Base-by-base conservation (phyloP, 2,329 filamentous ascomycete species). In the Dendryphion nanum region DNA sequence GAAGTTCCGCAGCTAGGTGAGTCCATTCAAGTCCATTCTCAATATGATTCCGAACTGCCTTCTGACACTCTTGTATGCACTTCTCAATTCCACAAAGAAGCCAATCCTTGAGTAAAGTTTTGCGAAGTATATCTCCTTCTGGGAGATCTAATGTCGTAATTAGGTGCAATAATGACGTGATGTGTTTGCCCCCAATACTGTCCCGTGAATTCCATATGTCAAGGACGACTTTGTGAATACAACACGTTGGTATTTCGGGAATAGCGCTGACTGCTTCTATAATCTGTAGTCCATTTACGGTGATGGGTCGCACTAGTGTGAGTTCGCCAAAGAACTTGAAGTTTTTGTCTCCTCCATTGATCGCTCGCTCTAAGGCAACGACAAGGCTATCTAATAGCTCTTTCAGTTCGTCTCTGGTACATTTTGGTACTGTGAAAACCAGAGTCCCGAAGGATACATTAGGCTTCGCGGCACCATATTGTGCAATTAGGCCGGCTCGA, bases 21-120 rank as follows among this genome's bases (percentile, higher is more conserved):
- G 30, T 44, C 55, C 55, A 59, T 17, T 45, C 24, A 21, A 46
- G 16, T 2, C 30, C 29, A 12, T 29, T 34, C 1, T 45, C 35
- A 2, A 62, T 51, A n/a, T 55, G 51, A 7, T 35, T 37, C 6
- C 33, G 30, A 14, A 61, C 26, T 4, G 48, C 49, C 17, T 28
- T 19, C 33, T 55, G 50, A 17, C 55, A 54, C 8, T 62, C 50
- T 10, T 40, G 10, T 1, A 61, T 34, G 35, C 57, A 61, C 8
- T 34, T 47, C 21, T 52, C 46, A 6, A 61, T 47, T 1, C 57
- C 54, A 5, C 37, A n/a, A 2, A 55, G 29, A 2, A 59, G 35
- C 38, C 45, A 52, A 3, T 51, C 44, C 15, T 41, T 37, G 4
- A 51, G 30, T 7, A 61, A 17, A 4, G 53, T 39, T 20, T 30